Evolutionary conservation across 257 asterid genomes (phyloP), one percentile per base, ranked within the genome.

Genomic region (Rehmannia glutinosa): DNA sequence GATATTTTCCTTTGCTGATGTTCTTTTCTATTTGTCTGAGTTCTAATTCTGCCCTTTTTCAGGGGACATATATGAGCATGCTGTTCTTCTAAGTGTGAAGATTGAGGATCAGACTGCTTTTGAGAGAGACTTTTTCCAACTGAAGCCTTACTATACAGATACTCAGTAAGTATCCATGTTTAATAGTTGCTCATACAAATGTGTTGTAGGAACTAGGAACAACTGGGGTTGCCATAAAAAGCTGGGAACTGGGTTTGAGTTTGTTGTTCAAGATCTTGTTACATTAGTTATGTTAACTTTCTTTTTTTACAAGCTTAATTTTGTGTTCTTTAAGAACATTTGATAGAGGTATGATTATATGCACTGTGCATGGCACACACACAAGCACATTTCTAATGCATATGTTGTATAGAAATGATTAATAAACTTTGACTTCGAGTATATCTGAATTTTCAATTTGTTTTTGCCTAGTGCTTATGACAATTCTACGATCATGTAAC

Each of bases 11-110:
- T 23, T 67, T 19, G 11, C 15, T 5, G 30, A 55, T 59, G 13
- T 39, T 46, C 43, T 60, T 20, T 46, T 24, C 16, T 36, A 12
- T 61, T 8, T n/a, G 35, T 32, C 6, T 46, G 25, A 32, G 46
- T 36, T 46, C 67, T 71, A 12, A 51, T 27, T 54, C 65, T 66
- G 64, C 20, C 66, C 38, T 23, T 61, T 52, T 68, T 67, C 72
- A 92, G 99, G 97, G 80, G 97, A 91, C 71, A 86, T 94, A 65
- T 94, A 84, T 25, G 99, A 94, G 84, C 93, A 87, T 73, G 99
- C 98, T 33, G 96, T 94, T 70, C 82, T 91, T 60, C 74, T 91
- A 50, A 84, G 95, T 49, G 97, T 94, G 81, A 89, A 89, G 83
- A 79, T 70, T 72, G 96, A 91, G 80, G 97, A 94, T 64, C 97